phyloP scores from a whole-genome alignment of 331 rosid genomes.

The Ulmus americana region DNA sequence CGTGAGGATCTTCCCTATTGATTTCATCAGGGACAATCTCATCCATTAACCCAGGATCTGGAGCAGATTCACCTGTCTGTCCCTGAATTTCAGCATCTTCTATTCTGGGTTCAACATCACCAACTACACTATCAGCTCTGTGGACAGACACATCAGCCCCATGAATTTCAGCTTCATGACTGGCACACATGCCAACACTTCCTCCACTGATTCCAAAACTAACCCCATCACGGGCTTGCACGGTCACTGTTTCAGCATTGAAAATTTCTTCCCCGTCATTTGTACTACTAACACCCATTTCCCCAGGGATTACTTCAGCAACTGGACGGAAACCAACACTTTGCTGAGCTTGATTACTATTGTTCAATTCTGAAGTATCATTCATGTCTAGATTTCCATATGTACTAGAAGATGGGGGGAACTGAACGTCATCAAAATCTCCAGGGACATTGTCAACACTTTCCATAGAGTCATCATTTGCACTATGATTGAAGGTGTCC shows the following conservation, averaged over 20 bases:
- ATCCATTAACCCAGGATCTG: conserved; percentile 89
- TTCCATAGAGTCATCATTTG: conserved; percentile 87
- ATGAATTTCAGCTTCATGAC: conserved; percentile 97
- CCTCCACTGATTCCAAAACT: conserved; percentile 98
- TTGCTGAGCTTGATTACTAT: conserved; percentile 89
- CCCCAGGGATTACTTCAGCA: conserved; percentile 61
- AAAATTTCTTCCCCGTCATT: conserved; percentile 80
- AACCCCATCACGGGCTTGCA: conserved; percentile 81
- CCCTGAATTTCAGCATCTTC: conserved; percentile 97
- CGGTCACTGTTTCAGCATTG: conserved; percentile 88
- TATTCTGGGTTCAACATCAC: conserved; percentile 80
- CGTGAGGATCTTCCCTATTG: conserved; percentile 82
- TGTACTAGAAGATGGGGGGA: conserved; percentile 74
- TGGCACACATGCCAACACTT: conserved; percentile 98
- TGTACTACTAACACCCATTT: conserved; percentile 88
- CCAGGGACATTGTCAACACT: conserved; percentile 95
- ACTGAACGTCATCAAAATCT: conserved; percentile 81
- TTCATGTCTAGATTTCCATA: conserved; percentile 85
- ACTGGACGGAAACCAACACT: conserved; percentile 71
- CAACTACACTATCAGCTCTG: conserved; percentile 89
- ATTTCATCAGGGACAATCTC: conserved; percentile 84
- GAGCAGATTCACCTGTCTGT: conserved; percentile 91
- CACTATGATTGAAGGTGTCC: conserved; percentile 77
- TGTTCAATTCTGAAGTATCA: conserved; percentile 79
- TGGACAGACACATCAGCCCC: conserved; percentile 91